Evolutionary conservation across 495 filamentous ascomycete genomes (phyloP).

Genomic region (Xylaria curta): DNA sequence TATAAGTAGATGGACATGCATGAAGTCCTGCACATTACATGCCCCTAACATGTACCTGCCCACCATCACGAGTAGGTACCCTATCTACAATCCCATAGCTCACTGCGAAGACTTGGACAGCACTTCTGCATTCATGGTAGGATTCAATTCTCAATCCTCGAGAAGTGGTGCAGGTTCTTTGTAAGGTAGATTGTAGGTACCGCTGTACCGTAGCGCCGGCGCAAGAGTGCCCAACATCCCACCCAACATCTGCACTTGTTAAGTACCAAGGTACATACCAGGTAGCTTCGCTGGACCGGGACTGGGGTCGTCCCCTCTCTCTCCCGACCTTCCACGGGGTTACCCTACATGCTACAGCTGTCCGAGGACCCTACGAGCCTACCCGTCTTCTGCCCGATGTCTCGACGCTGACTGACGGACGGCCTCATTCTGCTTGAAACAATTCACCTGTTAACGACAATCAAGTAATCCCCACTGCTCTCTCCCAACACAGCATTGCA

Average conservation of each 20-base stretch:
- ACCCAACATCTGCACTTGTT: too few relatives aligned
- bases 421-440: constrained; percentile 23
- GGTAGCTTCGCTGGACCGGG: constrained; percentile 13
- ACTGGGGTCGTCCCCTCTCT: constrained; percentile 23
- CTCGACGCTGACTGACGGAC: constrained; percentile 18
- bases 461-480: constrained; percentile 10
- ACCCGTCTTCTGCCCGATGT: constrained; percentile 22
- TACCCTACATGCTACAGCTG: constrained; percentile 10
- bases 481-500: constrained; percentile 7
- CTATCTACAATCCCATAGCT: not conserved
- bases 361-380: constrained; percentile 17
- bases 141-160: not conserved
- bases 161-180: not conserved
- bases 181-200: not conserved
- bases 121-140: not conserved
- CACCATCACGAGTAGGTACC: not conserved
- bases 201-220: constrained; percentile 1
- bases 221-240: constrained; percentile 12
- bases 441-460: constrained; percentile 23
- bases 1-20: not conserved
- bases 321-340: constrained; percentile 23
- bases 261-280: too few relatives aligned
- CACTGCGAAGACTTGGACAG: not conserved
- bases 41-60: not conserved
- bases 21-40: constrained; percentile 9